Conservation (phyloP, 164 flowering plant species). For the Litsea cubeba region DNA sequence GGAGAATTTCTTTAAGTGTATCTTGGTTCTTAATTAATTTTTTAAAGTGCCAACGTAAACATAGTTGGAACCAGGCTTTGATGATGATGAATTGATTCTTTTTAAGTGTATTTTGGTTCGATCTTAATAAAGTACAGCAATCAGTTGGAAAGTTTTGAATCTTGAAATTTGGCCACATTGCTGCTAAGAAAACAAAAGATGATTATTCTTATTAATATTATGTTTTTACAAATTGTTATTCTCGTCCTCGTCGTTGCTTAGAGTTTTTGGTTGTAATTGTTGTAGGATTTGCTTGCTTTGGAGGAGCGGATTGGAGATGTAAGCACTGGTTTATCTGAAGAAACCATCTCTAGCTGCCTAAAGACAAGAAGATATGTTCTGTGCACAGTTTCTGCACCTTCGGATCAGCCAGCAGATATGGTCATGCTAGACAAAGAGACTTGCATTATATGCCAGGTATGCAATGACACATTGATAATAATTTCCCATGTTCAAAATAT, state of each 20-base stretch:
- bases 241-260: background rate
- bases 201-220: too few relatives aligned
- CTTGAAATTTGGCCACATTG: too few relatives aligned
- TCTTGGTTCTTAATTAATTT: too few relatives aligned
- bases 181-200: too few relatives aligned
- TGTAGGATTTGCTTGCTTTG: slow-evolving; percentile 84
- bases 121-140: too few relatives aligned
- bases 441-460: slow-evolving; percentile 88
- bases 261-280: background rate
- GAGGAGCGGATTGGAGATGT: slow-evolving; percentile 78
- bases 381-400: slow-evolving; percentile 21
- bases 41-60: too few relatives aligned
- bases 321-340: slow-evolving; percentile 65
- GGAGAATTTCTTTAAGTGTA: background rate
- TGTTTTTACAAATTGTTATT: too few relatives aligned
- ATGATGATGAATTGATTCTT: too few relatives aligned
- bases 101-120: too few relatives aligned
- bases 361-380: slow-evolving; percentile 38
- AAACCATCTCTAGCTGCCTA: slow-evolving; percentile 34
- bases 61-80: too few relatives aligned
- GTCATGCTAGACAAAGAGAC: slow-evolving; percentile 36
- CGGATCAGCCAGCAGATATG: slow-evolving; percentile 23
- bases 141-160: too few relatives aligned
- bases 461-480: background rate
- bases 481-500: too few relatives aligned